Conservation (phyloP, 2,329 filamentous ascomycete species). For the Thelonectria discophora region DNA sequence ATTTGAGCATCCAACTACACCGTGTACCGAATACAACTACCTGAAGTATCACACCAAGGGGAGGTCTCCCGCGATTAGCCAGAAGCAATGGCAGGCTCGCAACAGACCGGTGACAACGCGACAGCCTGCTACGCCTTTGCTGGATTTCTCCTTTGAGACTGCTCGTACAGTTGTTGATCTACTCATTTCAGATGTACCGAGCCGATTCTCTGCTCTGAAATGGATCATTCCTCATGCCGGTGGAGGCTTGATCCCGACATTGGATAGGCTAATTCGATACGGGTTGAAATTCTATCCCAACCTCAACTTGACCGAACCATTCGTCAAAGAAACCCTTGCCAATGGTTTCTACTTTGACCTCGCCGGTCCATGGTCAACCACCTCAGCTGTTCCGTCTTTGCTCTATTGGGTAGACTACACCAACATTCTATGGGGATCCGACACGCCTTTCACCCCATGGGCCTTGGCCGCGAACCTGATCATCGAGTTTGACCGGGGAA, state of each 20-base stretch:
- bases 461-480: constrained; percentile 1
- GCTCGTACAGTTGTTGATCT: constrained; percentile 34
- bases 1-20: constrained; percentile 65
- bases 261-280: constrained; percentile 28
- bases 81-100: constrained; percentile 29
- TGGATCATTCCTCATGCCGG: constrained; percentile 43
- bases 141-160: constrained; percentile 41
- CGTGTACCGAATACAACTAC: constrained; percentile 46
- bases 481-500: constrained; percentile 10
- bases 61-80: constrained; percentile 9
- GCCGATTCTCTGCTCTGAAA: constrained; percentile 33
- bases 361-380: constrained; percentile 38
- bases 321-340: constrained; percentile 23
- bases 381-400: constrained; percentile 30
- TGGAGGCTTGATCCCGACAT: constrained; percentile 36
- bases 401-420: constrained; percentile 38
- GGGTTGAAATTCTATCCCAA: constrained; percentile 24
- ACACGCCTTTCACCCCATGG: constrained; percentile 38
- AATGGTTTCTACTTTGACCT: constrained; percentile 41
- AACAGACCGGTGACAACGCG: constrained; percentile 31
- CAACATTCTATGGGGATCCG: constrained; percentile 34
- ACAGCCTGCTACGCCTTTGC: constrained; percentile 19
- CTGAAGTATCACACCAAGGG: constrained; percentile 21
- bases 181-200: constrained; percentile 32
- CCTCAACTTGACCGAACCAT: constrained; percentile 45